Evolutionary conservation across 768 basidiomycete species (phyloP).

Genomic region (Xanthoconium stramineum): DNA sequence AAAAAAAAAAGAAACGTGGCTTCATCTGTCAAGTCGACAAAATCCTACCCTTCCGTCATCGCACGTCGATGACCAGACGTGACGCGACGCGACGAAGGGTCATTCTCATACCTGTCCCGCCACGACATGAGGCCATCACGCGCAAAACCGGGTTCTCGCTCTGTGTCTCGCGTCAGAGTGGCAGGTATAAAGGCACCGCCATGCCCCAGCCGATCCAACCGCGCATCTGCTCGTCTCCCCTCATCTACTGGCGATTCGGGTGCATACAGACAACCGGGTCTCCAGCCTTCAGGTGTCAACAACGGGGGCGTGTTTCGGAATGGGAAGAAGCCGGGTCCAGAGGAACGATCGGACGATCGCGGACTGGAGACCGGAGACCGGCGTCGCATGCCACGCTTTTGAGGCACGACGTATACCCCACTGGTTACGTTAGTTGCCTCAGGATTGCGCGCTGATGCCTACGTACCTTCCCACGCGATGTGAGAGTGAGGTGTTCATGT

Average conservation of each 20-base stretch:
- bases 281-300: constrained; percentile 11
- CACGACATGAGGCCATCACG: constrained; percentile 8
- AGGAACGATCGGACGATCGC: background rate
- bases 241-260: constrained; percentile 13
- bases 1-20: background rate
- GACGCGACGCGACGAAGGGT: constrained; percentile 17
- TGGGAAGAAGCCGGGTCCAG: constrained; percentile 9
- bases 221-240: background rate
- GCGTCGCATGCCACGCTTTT: constrained; percentile 8
- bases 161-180: background rate
- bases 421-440: background rate
- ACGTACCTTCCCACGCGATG: constrained; percentile 4
- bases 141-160: background rate
- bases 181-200: background rate
- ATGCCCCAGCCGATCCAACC: constrained; percentile 7
- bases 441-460: background rate
- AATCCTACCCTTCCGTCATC: constrained; percentile 1
- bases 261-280: constrained; percentile 11
- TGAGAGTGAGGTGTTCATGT: background rate
- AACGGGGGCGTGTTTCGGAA: constrained; percentile 4
- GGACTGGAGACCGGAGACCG: background rate
- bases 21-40: background rate
- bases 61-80: constrained; percentile 6
- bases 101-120: constrained; percentile 23
- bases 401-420: constrained; percentile 19